Conservation (phyloP, 2,329 filamentous ascomycete species). For the Zasmidium citrigriseum region DNA sequence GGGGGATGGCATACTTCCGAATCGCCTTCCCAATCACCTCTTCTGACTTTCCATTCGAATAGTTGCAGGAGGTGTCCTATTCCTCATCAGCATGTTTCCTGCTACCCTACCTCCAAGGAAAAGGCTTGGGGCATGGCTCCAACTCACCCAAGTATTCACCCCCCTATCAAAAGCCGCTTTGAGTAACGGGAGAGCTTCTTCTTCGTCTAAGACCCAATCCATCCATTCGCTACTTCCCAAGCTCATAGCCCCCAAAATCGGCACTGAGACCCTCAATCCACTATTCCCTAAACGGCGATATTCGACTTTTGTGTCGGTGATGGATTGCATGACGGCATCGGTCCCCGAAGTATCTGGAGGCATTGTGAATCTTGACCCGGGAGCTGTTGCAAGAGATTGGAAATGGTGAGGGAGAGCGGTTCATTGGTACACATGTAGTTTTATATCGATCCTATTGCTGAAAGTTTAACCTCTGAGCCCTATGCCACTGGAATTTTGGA, state of each 20-base stretch:
- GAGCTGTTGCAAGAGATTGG: too few relatives aligned
- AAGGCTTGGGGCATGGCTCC: too few relatives aligned
- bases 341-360: constrained; percentile 2
- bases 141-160: constrained; percentile 65
- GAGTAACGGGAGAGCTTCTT: constrained; percentile 55
- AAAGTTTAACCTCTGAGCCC: neutral
- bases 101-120: too few relatives aligned
- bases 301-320: constrained; percentile 38
- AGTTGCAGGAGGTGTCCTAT: constrained; percentile 59
- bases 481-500: neutral
- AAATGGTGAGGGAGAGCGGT: too few relatives aligned
- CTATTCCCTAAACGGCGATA: constrained; percentile 56
- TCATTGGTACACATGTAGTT: too few relatives aligned
- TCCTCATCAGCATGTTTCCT: too few relatives aligned
- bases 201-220: constrained; percentile 38
- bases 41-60: constrained; percentile 67
- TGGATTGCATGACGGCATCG: constrained; percentile 14
- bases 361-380: constrained; percentile 3
- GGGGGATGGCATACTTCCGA: constrained; percentile 65
- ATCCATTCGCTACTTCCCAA: constrained; percentile 36
- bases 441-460: too few relatives aligned
- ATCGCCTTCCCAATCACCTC: constrained; percentile 67
- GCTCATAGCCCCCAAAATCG: constrained; percentile 59
- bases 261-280: constrained; percentile 58
- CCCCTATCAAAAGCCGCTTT: constrained; percentile 65